Evolutionary conservation across 495 filamentous ascomycete species (phyloP).

Genomic region (Usnea hakonensis): DNA sequence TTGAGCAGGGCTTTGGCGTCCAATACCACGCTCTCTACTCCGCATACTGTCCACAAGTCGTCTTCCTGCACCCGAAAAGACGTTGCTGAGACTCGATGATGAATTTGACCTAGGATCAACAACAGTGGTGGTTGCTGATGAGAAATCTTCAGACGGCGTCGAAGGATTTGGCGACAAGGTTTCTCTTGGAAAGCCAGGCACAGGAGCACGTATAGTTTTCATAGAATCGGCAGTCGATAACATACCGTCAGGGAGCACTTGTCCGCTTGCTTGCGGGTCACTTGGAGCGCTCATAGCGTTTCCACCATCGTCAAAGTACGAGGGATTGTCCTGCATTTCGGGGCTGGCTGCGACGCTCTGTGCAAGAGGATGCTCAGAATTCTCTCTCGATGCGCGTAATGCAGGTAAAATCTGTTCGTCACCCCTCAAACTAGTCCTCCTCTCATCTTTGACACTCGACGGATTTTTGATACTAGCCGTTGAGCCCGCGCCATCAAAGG

Average conservation of each 20-base stretch:
- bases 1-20: conserved; percentile 15
- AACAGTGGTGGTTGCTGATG: conserved; percentile 35
- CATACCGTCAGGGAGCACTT: conserved; percentile 42
- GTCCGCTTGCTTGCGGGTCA: conserved; percentile 35
- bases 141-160: conserved; percentile 28
- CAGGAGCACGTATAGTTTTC: conserved; percentile 50
- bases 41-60: conserved; percentile 41
- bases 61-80: conserved; percentile 51
- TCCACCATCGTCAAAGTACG: conserved; percentile 36
- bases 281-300: conserved; percentile 16
- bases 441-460: conserved; percentile 34
- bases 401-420: conserved; percentile 60
- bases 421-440: conserved; percentile 61
- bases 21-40: conserved; percentile 29
- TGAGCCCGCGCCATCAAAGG: conserved; percentile 19
- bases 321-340: conserved; percentile 39
- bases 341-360: conserved; percentile 75
- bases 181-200: conserved; percentile 27
- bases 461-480: conserved; percentile 22
- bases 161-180: conserved; percentile 17
- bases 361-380: conserved; percentile 67
- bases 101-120: conserved; percentile 43
- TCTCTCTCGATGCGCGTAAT: conserved; percentile 41
- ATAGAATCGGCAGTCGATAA: conserved; percentile 56
- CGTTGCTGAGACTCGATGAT: conserved; percentile 42